phyloP scores from a whole-genome alignment of 208 protist species.

The Leishmania guyanensis region DNA sequence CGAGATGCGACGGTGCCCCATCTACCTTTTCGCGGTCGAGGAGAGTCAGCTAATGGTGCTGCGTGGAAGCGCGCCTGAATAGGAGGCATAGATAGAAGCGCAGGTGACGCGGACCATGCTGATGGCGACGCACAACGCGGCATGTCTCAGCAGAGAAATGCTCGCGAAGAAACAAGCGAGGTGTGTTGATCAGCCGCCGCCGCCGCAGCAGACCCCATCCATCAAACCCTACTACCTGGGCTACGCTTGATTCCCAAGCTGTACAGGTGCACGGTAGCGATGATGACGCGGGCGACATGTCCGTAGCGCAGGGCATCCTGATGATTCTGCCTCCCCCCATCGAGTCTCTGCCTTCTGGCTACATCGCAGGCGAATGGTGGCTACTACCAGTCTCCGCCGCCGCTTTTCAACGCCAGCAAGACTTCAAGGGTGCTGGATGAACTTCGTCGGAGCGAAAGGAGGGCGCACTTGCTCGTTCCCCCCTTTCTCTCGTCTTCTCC shows the following conservation, averaged over 20 bases:
- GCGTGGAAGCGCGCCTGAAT: too few species aligned
- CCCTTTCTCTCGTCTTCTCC: neutral
- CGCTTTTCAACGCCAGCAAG: neutral
- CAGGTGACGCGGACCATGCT: neutral
- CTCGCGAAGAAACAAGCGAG: neutral
- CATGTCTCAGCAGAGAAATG: neutral
- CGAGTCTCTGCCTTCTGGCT: neutral
- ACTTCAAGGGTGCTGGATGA: neutral
- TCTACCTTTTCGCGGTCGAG: neutral
- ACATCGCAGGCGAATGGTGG: neutral
- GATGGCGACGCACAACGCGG: too few species aligned
- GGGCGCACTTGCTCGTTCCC: neutral
- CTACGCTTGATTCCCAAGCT: neutral
- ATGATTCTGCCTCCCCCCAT: neutral
- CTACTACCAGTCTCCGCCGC: constrained; percentile 2
- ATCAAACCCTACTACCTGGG: neutral
- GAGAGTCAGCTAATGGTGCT: constrained; percentile 6
- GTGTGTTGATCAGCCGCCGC: neutral
- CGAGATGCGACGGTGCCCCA: constrained; percentile 9
- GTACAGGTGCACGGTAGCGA: neutral
- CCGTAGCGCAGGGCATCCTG: neutral
- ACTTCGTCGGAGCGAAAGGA: neutral
- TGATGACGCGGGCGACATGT: neutral
- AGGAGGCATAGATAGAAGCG: neutral
- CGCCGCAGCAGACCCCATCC: neutral